Conservation (phyloP, 441 rosid genomes). For the Pelargonium citronellum region DNA sequence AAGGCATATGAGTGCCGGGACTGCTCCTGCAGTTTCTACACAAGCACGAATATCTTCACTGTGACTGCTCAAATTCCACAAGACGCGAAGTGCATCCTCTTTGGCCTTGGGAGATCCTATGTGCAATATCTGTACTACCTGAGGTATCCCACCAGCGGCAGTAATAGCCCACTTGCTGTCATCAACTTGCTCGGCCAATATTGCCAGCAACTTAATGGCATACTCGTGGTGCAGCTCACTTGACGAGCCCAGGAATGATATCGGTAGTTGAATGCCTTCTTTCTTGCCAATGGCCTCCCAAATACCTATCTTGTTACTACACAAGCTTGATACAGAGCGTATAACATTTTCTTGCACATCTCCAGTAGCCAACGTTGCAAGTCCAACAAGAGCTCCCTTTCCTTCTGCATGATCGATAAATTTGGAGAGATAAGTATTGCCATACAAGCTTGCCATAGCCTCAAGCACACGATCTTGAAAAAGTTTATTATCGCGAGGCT, state of each 20-base stretch:
- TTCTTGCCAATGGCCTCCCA: constrained; percentile 82
- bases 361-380: constrained; percentile 54
- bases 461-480: constrained; percentile 82
- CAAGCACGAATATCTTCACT: constrained; percentile 83
- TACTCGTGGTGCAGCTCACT: constrained; percentile 77
- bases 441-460: constrained; percentile 83
- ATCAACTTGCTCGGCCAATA: constrained; percentile 70
- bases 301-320: constrained; percentile 42
- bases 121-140: constrained; percentile 68
- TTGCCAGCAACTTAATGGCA: constrained; percentile 62
- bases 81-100: constrained; percentile 71
- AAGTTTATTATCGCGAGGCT: constrained; percentile 61
- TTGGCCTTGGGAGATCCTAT: constrained; percentile 69
- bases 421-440: constrained; percentile 48
- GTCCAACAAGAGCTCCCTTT: constrained; percentile 64
- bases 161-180: constrained; percentile 97
- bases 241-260: constrained; percentile 73
- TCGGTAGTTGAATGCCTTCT: constrained; percentile 76
- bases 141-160: constrained; percentile 97
- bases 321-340: constrained; percentile 52
- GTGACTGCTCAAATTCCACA: constrained; percentile 74
- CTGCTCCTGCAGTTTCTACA: constrained; percentile 84
- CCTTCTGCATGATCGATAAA: constrained; percentile 58
- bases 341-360: constrained; percentile 58
- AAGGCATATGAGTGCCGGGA: constrained; percentile 64